Base-by-base conservation (phyloP, 2,329 filamentous ascomycete genomes). In the Neopestalotiopsis clavispora region DNA sequence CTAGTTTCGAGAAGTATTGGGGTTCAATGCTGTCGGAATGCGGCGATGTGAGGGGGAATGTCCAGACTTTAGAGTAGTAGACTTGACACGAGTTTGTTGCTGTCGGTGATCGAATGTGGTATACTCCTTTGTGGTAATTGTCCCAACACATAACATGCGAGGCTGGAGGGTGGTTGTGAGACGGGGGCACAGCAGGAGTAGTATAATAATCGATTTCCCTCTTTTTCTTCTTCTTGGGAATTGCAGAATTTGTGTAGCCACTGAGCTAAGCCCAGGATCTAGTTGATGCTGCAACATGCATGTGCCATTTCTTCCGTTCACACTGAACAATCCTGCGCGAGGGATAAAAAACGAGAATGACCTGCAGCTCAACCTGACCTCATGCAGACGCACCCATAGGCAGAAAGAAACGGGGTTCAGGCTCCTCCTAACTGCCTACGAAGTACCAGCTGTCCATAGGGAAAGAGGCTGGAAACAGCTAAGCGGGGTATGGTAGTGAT, bases 201-300 rank as follows among this genome's bases (percentile, higher is more conserved):
- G 45, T 52, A 52, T 52, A 52, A 52, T 17, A 23, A 52, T 10
- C 6, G 34, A 38, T 38, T 38, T 38, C 5, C 10, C 5, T 38
- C 34, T 38, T 52, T 52, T 52, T 52, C n/a, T 17, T 52, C 45
- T 20, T 52, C 45, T 38, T 38, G 34, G 34, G 5, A 38, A 38
- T 38, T 38, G 45, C 17, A 52, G 45, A 52, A 52, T 20, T 17
- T 52, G 45, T 52, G 45, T 52, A 52, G 45, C 45, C 45, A 52
- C 45, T 52, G 45, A 52, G 45, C 45, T 52, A 52, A 52, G 45
- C 45, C 45, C 45, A 52, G 45, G 20, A 52, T 52, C n/a, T 52
- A 17, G n/a, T 20, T 20, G 17, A 38, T 52, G 45, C 17, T 52
- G 45, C 17, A 52, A 20, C 45, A 20, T 17, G 45, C 45, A 52